Percentiles rank a stretch among this genome's conserved stretches.
These are phyloP conservation scores for Tolypocladium inflatum DNA, from an alignment of 2,329 filamentous ascomycete species.

Conservation along the genomic window DNA sequence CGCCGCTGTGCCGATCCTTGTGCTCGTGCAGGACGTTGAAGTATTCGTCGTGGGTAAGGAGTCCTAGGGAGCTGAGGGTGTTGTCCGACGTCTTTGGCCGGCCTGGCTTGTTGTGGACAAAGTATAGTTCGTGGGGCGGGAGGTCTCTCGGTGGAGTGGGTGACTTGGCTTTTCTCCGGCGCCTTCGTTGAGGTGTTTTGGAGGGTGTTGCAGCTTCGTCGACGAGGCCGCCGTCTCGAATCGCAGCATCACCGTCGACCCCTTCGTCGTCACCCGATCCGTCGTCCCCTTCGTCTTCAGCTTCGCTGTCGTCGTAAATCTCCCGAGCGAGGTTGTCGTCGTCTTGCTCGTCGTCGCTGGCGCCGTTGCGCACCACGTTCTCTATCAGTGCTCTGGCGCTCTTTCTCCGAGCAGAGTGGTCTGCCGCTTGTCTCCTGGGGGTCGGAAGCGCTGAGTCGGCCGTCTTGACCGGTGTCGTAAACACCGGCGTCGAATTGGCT, in stretches of 20 bases:
- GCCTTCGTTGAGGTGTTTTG: conserved; percentile 24
- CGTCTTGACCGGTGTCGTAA: conserved; percentile 29
- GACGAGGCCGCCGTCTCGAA: conserved; percentile 7
- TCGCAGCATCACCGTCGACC: conserved; percentile 23
- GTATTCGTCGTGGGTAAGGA: conserved; percentile 89
- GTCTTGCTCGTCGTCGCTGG: conserved; percentile 58
- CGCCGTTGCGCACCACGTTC: conserved; percentile 52
- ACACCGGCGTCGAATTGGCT: conserved; percentile 18
- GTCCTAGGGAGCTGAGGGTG: conserved; percentile 61
- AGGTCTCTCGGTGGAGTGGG: conserved; percentile 75
- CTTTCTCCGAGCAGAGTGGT: conserved; percentile 80
- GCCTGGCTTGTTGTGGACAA: conserved; percentile 81
- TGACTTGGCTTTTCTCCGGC: conserved; percentile 38
- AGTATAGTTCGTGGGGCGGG: conserved; percentile 84
- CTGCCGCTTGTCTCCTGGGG: conserved; percentile 60
- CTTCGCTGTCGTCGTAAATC: conserved; percentile 50
- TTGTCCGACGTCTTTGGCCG: conserved; percentile 79
- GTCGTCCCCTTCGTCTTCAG: conserved; percentile 48
- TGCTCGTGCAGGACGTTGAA: conserved; percentile 56
- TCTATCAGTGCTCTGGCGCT: conserved; percentile 70
- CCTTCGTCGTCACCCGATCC: conserved; percentile 43
- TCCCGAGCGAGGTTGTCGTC: conserved; percentile 9
- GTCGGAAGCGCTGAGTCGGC: conserved; percentile 34
- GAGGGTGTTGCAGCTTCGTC: conserved; percentile 31
- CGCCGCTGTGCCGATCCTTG: conserved; percentile 58